Evolutionary conservation across 1,139 yeast species (phyloP).

Genomic region (Blastobotrys apis): DNA sequence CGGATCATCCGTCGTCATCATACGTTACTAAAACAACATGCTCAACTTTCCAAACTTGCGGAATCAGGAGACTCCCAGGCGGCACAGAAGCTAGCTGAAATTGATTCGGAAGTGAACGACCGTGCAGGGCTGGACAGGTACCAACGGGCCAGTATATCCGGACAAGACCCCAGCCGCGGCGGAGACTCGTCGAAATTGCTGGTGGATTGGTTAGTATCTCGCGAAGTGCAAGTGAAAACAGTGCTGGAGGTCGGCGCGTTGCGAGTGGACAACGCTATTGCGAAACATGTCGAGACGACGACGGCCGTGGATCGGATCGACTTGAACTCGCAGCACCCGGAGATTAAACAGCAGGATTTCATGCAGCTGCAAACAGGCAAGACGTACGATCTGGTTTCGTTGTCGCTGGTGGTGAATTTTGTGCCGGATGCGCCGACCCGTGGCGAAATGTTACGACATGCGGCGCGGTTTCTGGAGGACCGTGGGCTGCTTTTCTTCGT

Average conservation of each 20-base stretch:
- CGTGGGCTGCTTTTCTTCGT: slow-evolving; percentile 58
- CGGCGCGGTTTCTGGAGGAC: slow-evolving; percentile 52
- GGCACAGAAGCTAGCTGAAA: slow-evolving; percentile 13
- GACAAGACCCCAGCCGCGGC: slow-evolving; percentile 73
- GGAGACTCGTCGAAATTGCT: slow-evolving; percentile 84
- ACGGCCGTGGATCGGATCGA: slow-evolving; percentile 66
- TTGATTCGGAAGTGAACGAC: slow-evolving; percentile 19
- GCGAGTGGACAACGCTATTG: slow-evolving; percentile 51
- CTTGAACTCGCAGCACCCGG: slow-evolving; percentile 71
- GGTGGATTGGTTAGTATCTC: slow-evolving; percentile 55
- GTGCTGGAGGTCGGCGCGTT: slow-evolving; percentile 85
- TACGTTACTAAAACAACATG: slow-evolving; percentile 32
- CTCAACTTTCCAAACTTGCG: slow-evolving; percentile 22
- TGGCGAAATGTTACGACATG: slow-evolving; percentile 69
- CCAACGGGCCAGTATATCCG: slow-evolving; percentile 83
- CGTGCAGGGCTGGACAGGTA: slow-evolving; percentile 53
- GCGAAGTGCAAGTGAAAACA: slow-evolving; percentile 12
- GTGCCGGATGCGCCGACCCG: slow-evolving; percentile 69
- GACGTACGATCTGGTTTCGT: slow-evolving; percentile 63
- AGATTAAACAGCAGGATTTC: slow-evolving; percentile 72
- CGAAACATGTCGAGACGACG: slow-evolving; percentile 35
- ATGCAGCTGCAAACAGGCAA: slow-evolving; percentile 49
- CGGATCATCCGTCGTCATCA: slow-evolving; percentile 37
- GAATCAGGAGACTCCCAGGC: slow-evolving; percentile 3
- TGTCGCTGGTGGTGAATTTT: slow-evolving; percentile 83